These are phyloP conservation scores for Malus domestica DNA, from an alignment of 306 rosid species.

Conservation along the genomic window ASM211411v1 NC_041803.1:3926501-3927000, in stretches of 20 bases:
- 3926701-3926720: slow-evolving; percentile 16
- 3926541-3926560: neutral
- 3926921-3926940: slow-evolving; percentile 11
- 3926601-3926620: slow-evolving; percentile 9
- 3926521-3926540: neutral
- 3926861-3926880: slow-evolving; percentile 28
- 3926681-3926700: slow-evolving; percentile 16
- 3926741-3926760: slow-evolving; percentile 25
- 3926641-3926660: slow-evolving; percentile 21
- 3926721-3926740: slow-evolving; percentile 9
- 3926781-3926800: neutral
- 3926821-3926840: neutral
- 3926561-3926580: slow-evolving; percentile 12
- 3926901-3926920: neutral
- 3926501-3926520: neutral
- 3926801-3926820: slow-evolving; percentile 5
- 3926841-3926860: slow-evolving; percentile 27
- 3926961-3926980: neutral
- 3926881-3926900: slow-evolving; percentile 1
- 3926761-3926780: neutral
- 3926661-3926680: slow-evolving; percentile 13
- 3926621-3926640: slow-evolving; percentile 23
- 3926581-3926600: neutral
- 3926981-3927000: slow-evolving; percentile 18
- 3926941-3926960: neutral